Conservation (phyloP, 768 basidiomycete species). For the Paxillus ammoniavirescens region DNA sequence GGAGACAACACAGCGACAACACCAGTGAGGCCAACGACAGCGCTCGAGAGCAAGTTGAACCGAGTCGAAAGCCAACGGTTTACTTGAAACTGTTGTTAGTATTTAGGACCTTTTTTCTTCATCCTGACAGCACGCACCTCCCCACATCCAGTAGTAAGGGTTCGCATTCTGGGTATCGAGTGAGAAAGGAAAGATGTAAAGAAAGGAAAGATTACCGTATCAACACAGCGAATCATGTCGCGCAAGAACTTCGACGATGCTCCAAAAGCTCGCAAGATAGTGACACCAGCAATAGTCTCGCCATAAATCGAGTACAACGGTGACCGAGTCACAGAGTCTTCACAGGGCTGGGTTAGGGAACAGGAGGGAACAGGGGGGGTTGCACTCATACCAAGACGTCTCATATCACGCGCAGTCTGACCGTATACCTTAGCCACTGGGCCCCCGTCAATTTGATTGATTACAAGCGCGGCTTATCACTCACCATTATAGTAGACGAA, state of each 20-base stretch:
- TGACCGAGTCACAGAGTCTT: constrained; percentile 49
- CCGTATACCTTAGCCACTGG: constrained; percentile 56
- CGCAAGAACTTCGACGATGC: constrained; percentile 83
- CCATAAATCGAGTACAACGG: constrained; percentile 48
- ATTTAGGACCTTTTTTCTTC: not conserved
- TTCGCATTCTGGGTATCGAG: constrained; percentile 46
- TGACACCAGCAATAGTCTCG: constrained; percentile 49
- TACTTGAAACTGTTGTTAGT: constrained; percentile 41
- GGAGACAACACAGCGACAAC: constrained; percentile 66
- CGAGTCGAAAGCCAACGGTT: constrained; percentile 90
- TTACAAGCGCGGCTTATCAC: constrained; percentile 11
- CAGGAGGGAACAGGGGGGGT: not conserved
- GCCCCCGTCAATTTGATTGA: constrained; percentile 5
- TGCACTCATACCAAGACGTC: constrained; percentile 57
- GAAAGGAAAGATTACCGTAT: constrained; percentile 52
- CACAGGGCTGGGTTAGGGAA: not conserved
- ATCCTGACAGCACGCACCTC: constrained; percentile 43
- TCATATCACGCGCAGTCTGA: constrained; percentile 86
- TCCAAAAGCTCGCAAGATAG: constrained; percentile 78
- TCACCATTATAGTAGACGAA: constrained; percentile 70
- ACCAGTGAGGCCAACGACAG: constrained; percentile 71
- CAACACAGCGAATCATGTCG: constrained; percentile 80
- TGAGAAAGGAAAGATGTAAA: not conserved
- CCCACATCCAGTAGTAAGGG: constrained; percentile 93
- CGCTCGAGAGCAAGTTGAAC: constrained; percentile 77